Evolutionary conservation across 2,329 filamentous ascomycete species (phyloP), one percentile per base, ranked within the genome.

Genomic region (Domatiomyces catenatus): DNA sequence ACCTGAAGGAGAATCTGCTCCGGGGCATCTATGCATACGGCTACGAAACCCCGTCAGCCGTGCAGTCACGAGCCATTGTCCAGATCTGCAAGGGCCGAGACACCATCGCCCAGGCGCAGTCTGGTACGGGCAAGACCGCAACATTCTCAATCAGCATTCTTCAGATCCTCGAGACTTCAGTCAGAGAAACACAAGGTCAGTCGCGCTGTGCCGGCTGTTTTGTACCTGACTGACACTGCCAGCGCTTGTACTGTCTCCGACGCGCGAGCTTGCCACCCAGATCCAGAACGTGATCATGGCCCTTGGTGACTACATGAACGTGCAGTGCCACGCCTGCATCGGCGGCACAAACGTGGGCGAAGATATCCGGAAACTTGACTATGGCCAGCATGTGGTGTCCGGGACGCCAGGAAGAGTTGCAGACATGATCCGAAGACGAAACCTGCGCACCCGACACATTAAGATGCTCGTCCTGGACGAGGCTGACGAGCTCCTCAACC

Each of bases 221-320:
- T 19, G 8, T 48, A 19, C 56, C 43, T 45, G 48, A 57, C 28
- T 24, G 42, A 19, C 22, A 18, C 22, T 53, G 7, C 6, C 51
- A 74, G 92, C 92, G 4, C 81, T 98, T 44, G 89, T 98, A 8
- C 80, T 98, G 7, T 95, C 92, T 3, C 92, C 92, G 2, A 96
- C 90, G 18, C 87, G 92, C 65, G 92, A 98, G 76, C 75, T 98
- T 58, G 92, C 92, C 45, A 95, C 90, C 24, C 92, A 98, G 71
- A 98, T 98, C 58, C 92, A 98, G 71, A 94, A 87, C 36, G 92
- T 98, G 53, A 85, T 98, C 60, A 94, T 96, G 81, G 92, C 92
- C n/a, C 79, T 98, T n/a, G 92, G 92, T 58, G 92, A 98, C 70
- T 98, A 95, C 75, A 96, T 98, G 92, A 95, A 95, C 65, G 87